Evolutionary conservation across 1,139 yeast species (phyloP), one percentile per base, ranked within the genome.

Genomic region (Pichia sp.): DNA sequence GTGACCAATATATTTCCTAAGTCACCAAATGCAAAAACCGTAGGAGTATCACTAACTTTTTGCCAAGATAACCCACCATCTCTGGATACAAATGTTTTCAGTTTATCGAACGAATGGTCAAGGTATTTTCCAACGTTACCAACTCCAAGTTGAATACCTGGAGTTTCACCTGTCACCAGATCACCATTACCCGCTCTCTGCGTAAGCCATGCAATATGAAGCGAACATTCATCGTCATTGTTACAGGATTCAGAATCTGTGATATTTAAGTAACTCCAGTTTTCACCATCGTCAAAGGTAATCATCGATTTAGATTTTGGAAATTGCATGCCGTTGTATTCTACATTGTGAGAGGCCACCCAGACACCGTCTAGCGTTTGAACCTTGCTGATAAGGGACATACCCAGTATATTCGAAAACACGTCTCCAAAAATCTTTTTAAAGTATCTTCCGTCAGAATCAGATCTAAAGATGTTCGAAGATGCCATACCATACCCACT

Each of bases 11-110:
- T 68, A 66, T 89, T 89, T 50, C 96, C 97, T 56, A 81, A 80
- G 68, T 90, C 96, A 54, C 95, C 96, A 71, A 84, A 85, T 0
- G 85, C 75, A 61, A 80, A 84, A 5, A 76, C 64, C 47, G 82
- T 75, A 1, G 90, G 82, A 44, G 75, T 78, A 44, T 81, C 80
- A 30, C 83, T 64, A 0, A 83, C 79, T 55, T 74, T 67, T 44
- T 69, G 70, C 97, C 97, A 90, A 0, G 84, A 72, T 7, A 77
- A 69, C 26, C 97, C 97, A 42, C 90, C 93, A 70, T 90, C 90
- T 59, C 88, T 77, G 0, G 96, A 87, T 5, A 87, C 65, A 67
- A 76, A 89, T 1, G 90, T 83, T 19, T 73, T 69, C 64, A 74
- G 60, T 4, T 72, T 65, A 0, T 64, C 54, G 11, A 66, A 47